These are phyloP conservation scores for Platanthera guangdongensis DNA, from an alignment of 106 monocot species.

Conservation along the genomic window DNA sequence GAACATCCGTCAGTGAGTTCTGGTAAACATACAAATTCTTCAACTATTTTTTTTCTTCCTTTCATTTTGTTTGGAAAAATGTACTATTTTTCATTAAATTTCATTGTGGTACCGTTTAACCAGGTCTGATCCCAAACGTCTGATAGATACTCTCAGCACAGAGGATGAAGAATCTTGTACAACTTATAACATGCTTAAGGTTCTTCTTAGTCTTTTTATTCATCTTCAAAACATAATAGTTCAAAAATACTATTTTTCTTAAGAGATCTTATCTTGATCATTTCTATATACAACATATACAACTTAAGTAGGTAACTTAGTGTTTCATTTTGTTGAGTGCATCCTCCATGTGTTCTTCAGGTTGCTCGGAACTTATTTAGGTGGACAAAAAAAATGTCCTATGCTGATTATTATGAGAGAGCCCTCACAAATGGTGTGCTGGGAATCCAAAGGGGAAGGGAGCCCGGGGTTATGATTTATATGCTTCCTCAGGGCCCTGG, in stretches of 20 bases:
- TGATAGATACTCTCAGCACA: slow-evolving; percentile 58
- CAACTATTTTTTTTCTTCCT: background rate
- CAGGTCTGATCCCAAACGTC: slow-evolving; percentile 78
- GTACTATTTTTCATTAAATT: background rate
- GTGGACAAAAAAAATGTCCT: slow-evolving; percentile 82
- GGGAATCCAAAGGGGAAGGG: slow-evolving; percentile 86
- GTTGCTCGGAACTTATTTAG: slow-evolving; percentile 86
- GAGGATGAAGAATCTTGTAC: slow-evolving; percentile 94
- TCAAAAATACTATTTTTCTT: background rate
- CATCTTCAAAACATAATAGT: background rate
- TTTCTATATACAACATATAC: background rate
- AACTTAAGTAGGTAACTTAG: background rate
- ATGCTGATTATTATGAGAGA: slow-evolving; percentile 96
- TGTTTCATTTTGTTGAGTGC: background rate
- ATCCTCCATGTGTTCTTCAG: slow-evolving; percentile 19
- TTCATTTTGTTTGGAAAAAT: background rate
- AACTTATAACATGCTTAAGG: slow-evolving; percentile 98
- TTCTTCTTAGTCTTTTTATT: slow-evolving; percentile 13
- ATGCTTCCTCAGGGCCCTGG: slow-evolving; percentile 88
- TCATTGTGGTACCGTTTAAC: background rate
- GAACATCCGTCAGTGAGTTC: slow-evolving; percentile 86
- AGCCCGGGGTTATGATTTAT: slow-evolving; percentile 96
- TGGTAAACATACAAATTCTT: slow-evolving; percentile 37
- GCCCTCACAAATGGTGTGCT: slow-evolving; percentile 86
- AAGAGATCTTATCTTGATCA: background rate